Percentiles rank a stretch among this genome's conserved stretches.
These are phyloP conservation scores for Ajuga chamaepitys DNA, from an alignment of 257 asterid species.

Conservation along the genomic window DNA sequence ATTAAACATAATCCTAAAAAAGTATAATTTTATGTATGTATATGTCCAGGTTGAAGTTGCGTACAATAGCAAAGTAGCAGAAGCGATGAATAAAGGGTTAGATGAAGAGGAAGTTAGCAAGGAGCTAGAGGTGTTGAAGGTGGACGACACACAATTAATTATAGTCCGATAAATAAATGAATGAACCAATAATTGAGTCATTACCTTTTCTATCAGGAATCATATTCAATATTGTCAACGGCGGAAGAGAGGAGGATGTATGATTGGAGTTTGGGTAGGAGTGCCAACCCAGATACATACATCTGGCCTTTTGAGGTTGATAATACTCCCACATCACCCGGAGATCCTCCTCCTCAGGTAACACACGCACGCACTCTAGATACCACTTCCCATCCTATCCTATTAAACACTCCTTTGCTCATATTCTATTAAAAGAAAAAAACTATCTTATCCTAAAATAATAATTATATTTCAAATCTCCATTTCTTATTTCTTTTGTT, in stretches of 20 bases:
- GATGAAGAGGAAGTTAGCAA: slow-evolving; percentile 43
- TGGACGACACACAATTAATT: background rate
- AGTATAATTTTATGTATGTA: no score
- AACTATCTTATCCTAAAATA: no score
- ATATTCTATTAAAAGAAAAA: no score
- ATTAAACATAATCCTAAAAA: no score
- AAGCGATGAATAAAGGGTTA: slow-evolving; percentile 35
- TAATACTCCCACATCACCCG: slow-evolving; percentile 27
- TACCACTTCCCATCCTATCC: no score
- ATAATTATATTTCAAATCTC: no score
- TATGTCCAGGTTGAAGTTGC: slow-evolving; percentile 40
- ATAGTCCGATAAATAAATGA: background rate
- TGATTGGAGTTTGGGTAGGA: slow-evolving; percentile 82
- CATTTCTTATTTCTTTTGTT: no score
- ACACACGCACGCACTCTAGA: no score
- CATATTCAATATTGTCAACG: slow-evolving; percentile 49
- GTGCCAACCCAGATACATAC: slow-evolving; percentile 39
- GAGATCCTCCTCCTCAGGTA: slow-evolving; percentile 63
- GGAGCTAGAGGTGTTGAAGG: slow-evolving; percentile 53
- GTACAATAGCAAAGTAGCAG: slow-evolving; percentile 42
- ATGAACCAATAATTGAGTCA: no score
- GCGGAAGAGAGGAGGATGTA: slow-evolving; percentile 65
- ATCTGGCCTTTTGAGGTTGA: slow-evolving; percentile 78
- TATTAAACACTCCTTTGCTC: background rate
- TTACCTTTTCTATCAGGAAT: slow-evolving; percentile 31